Conservation (phyloP, 2,329 filamentous ascomycete genomes). For the Alternaria novae-zelandiae region DNA sequence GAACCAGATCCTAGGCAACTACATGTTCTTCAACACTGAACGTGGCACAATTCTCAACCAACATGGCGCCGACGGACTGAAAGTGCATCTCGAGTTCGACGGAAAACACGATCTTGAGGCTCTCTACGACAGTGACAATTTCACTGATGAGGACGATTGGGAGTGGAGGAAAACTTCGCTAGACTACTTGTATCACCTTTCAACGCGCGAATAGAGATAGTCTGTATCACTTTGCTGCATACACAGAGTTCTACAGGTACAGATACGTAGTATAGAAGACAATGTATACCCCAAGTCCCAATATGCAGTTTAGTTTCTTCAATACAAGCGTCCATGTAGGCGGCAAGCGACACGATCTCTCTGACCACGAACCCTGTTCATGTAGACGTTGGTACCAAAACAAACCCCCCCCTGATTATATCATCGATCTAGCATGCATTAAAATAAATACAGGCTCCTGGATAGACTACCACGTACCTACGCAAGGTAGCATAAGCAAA, state of each 20-base stretch:
- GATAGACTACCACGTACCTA: neutral
- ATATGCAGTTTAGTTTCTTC: neutral
- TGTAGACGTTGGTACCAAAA: neutral
- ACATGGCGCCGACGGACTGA: neutral
- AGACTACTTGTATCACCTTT: neutral
- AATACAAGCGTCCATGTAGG: neutral
- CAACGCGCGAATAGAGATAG: neutral
- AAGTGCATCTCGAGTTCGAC: neutral
- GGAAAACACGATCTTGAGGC: neutral
- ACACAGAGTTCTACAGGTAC: neutral
- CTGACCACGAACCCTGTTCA: neutral
- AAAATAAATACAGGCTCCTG: neutral
- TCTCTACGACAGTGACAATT: neutral
- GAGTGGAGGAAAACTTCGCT: neutral
- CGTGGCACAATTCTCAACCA: neutral
- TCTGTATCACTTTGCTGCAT: neutral
- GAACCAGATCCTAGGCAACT: neutral
- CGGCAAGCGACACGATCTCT: neutral
- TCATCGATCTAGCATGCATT: neutral
- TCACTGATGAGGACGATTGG: neutral
- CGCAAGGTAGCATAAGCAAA: neutral
- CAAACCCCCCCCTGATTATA: fast-evolving
- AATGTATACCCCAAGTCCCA: neutral
- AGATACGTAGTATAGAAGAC: too few relatives aligned
- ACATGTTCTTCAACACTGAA: neutral